These are phyloP conservation scores for Nicotiana undulata DNA, from an alignment of 257 asterid genomes.

Conservation along the genomic window DNA sequence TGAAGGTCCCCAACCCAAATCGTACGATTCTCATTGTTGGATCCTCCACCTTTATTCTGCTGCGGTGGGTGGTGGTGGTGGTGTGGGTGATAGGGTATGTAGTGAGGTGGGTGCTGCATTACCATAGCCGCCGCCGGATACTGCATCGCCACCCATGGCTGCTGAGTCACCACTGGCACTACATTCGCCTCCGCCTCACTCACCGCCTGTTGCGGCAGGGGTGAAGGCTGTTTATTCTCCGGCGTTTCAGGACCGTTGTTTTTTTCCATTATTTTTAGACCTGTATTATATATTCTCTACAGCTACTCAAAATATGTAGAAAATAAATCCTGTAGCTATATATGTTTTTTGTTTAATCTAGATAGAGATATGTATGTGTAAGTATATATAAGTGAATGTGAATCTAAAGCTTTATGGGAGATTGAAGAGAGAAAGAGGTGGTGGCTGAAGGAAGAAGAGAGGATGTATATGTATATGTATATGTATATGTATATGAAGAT, in stretches of 20 bases:
- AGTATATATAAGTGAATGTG: not conserved
- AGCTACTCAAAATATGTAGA: not conserved
- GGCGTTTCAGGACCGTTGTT: constrained; percentile 41
- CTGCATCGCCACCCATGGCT: constrained; percentile 19
- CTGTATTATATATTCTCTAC: too few species aligned
- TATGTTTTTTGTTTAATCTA: not conserved
- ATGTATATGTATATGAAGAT: not conserved
- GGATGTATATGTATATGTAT: not conserved
- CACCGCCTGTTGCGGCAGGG: constrained; percentile 5
- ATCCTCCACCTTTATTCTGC: constrained; percentile 40
- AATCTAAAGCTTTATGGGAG: not conserved
- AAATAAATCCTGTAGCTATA: too few species aligned
- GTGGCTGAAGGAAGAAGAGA: not conserved
- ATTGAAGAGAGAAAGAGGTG: not conserved
- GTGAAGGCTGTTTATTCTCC: constrained; percentile 5
- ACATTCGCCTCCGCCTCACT: not conserved
- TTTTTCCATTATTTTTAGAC: constrained; percentile 34
- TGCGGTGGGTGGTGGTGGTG: constrained; percentile 24
- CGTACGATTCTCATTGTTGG: constrained; percentile 73
- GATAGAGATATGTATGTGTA: not conserved
- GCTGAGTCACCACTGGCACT: constrained; percentile 5
- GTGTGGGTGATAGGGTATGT: constrained; percentile 59
- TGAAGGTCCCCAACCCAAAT: constrained; percentile 95
- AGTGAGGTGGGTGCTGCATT: constrained; percentile 82
- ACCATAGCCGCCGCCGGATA: constrained; percentile 77